Conservation (phyloP, 768 basidiomycete species). For the Tylopilus plumbeoviolaceoides region DNA sequence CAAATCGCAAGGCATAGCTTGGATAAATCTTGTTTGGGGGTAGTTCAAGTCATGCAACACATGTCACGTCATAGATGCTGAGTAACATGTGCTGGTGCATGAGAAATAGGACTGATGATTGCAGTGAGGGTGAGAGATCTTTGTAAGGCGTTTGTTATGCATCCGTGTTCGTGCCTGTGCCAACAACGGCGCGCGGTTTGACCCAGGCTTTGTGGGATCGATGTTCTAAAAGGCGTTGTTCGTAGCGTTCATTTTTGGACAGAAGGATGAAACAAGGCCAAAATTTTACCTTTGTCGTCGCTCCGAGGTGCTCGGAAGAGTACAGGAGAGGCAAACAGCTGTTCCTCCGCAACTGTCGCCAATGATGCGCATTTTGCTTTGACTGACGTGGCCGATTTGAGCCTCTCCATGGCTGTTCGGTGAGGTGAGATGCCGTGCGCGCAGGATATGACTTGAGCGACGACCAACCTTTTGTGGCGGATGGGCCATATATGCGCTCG, state of each 20-base stretch:
- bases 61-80: background rate
- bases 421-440: background rate
- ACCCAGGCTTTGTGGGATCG: background rate
- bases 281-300: conserved; percentile 1
- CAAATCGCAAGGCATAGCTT: background rate
- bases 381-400: conserved; percentile 15
- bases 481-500: conserved; percentile 27
- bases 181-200: conserved; percentile 5
- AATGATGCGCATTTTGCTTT: conserved; percentile 6
- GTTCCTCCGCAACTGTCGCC: conserved; percentile 10
- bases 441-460: background rate
- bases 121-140: conserved; percentile 8
- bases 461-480: conserved; percentile 13
- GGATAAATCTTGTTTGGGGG: background rate
- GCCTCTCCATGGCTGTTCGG: conserved; percentile 15
- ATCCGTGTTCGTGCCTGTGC: conserved; percentile 4
- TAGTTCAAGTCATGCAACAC: background rate
- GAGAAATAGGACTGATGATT: background rate
- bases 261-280: background rate
- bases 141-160: background rate
- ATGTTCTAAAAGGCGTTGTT: background rate
- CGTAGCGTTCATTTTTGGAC: background rate
- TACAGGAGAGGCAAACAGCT: conserved; percentile 11
- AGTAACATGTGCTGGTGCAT: background rate
- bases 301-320: conserved; percentile 15